Evolutionary conservation across 139 green algal genomes (phyloP).

Genomic region (Volvox africanus): DNA sequence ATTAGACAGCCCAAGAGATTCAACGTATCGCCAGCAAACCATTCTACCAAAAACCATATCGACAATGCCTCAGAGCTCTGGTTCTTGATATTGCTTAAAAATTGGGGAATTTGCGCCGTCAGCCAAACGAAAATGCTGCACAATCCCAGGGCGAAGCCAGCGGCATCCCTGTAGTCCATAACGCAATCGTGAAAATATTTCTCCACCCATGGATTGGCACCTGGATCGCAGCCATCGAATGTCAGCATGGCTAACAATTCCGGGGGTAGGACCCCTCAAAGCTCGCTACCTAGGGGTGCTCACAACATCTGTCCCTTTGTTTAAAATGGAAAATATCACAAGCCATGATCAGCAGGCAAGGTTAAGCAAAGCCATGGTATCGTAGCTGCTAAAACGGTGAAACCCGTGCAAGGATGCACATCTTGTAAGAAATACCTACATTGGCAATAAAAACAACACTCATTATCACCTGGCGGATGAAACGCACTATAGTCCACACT

Average conservation of each 20-base stretch:
- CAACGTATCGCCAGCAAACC: slow-evolving; percentile 71
- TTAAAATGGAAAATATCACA: no score
- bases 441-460: no score
- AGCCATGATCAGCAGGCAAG: neutral
- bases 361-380: neutral
- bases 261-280: neutral
- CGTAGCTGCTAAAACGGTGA: neutral
- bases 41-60: slow-evolving; percentile 90
- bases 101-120: slow-evolving; percentile 83
- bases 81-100: slow-evolving; percentile 85
- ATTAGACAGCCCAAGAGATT: slow-evolving; percentile 89
- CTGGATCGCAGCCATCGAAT: slow-evolving; percentile 49
- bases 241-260: slow-evolving; percentile 8
- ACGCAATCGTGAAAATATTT: slow-evolving; percentile 72
- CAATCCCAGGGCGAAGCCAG: slow-evolving; percentile 79
- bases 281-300: neutral
- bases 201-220: slow-evolving; percentile 60
- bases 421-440: no score
- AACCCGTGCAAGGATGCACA: neutral
- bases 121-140: slow-evolving; percentile 77
- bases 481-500: neutral
- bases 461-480: neutral
- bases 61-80: slow-evolving; percentile 84
- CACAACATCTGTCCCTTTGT: neutral
- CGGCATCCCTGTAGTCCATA: slow-evolving; percentile 64